These are phyloP conservation scores for Colletotrichum graminicola DNA, from an alignment of 2,329 filamentous ascomycete species.

Conservation along the genomic window DNA sequence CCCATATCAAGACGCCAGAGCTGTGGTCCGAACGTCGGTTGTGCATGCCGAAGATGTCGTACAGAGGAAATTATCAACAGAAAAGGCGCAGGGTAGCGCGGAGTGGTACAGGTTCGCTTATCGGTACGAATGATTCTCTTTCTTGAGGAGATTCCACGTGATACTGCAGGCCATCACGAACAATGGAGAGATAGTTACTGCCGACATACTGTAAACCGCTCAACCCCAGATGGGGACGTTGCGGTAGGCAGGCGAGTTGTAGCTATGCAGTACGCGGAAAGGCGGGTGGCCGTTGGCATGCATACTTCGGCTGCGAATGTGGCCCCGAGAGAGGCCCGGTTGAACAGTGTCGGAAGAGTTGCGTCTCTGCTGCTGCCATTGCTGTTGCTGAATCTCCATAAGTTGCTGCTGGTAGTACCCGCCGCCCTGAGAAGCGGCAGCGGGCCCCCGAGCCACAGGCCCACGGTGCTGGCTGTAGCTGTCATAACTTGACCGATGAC, in stretches of 20 bases:
- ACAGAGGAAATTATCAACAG: conserved; percentile 26
- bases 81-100: conserved; percentile 14
- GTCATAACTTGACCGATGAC: conserved; percentile 53
- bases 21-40: not conserved
- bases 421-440: conserved; percentile 38
- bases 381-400: conserved; percentile 42
- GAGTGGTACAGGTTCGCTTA: conserved; percentile 3
- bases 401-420: conserved; percentile 41
- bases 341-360: conserved; percentile 47
- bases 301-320: conserved; percentile 28
- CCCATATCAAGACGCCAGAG: conserved; percentile 9
- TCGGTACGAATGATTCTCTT: conserved; percentile 24
- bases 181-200: conserved; percentile 27
- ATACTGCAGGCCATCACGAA: conserved; percentile 38
- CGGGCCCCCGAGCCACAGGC: conserved; percentile 24
- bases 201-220: conserved; percentile 18
- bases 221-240: conserved; percentile 69
- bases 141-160: not conserved
- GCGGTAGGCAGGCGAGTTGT: conserved; percentile 69
- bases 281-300: conserved; percentile 49
- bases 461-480: conserved; percentile 42
- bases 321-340: conserved; percentile 46
- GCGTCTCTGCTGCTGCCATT: conserved; percentile 48
- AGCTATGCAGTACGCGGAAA: conserved; percentile 68
- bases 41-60: conserved; percentile 7